A percentile compares a stretch with the other conserved stretches of the same genome.
Conservation (phyloP, 1,284 basidiomycete genomes). For the Xerocomus cyaneibrunnescens region DNA sequence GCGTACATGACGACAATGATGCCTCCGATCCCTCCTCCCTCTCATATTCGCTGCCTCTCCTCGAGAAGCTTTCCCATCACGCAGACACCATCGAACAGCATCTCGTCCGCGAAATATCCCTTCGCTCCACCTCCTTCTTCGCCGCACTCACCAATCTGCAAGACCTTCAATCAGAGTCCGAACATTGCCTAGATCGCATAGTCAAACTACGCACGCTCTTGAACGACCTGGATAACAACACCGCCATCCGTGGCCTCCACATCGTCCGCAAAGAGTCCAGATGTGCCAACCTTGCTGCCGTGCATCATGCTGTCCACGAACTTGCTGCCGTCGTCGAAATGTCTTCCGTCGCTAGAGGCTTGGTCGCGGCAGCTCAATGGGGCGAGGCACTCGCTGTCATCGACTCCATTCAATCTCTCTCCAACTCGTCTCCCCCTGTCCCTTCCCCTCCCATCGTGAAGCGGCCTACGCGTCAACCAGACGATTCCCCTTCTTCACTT, state of each 20-base stretch:
- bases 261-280: conserved; percentile 68
- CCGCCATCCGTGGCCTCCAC: conserved; percentile 75
- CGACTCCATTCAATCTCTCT: conserved; percentile 71
- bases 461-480: conserved; percentile 15
- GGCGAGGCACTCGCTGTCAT: conserved; percentile 77
- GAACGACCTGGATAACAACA: conserved; percentile 73
- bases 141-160: conserved; percentile 94
- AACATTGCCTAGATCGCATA: conserved; percentile 79
- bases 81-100: conserved; percentile 95
- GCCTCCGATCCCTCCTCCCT: conserved; percentile 56
- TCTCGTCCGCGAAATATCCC: conserved; percentile 89
- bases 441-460: conserved; percentile 2
- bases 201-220: conserved; percentile 71
- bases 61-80: conserved; percentile 92
- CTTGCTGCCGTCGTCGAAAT: conserved; percentile 76
- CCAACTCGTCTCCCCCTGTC: conserved; percentile 39
- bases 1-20: conserved; percentile 36
- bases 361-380: conserved; percentile 85
- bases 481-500: conserved; percentile 29
- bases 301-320: conserved; percentile 63
- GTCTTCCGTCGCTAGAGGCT: conserved; percentile 62
- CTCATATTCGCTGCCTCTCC: conserved; percentile 68
- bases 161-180: conserved; percentile 87
- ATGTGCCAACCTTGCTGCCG: conserved; percentile 57
- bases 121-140: conserved; percentile 93